phyloP scores from a whole-genome alignment of 345 rosid species.

The Bretschneidera sinensis region DNA sequence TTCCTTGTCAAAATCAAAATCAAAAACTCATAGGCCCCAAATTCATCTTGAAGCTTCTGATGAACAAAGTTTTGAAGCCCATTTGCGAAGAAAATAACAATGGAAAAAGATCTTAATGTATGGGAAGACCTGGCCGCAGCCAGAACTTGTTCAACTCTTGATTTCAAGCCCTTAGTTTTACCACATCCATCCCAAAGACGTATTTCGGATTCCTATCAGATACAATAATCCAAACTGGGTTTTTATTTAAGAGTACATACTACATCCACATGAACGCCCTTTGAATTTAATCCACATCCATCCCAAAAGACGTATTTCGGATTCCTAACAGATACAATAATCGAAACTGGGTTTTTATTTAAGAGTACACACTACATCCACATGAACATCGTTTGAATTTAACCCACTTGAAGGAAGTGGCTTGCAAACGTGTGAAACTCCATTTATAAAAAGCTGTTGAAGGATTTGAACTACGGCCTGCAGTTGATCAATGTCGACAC shows the following conservation, averaged over 20 bases:
- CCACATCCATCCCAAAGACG: constrained; percentile 44
- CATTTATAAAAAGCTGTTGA: constrained; percentile 47
- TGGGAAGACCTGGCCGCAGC: constrained; percentile 45
- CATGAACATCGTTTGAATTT: too few relatives aligned
- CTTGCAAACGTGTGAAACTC: constrained; percentile 83
- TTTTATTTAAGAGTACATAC: constrained; percentile 56
- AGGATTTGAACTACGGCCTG: constrained; percentile 67
- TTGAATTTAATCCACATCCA: too few relatives aligned
- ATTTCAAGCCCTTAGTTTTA: constrained; percentile 48
- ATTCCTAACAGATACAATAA: too few relatives aligned
- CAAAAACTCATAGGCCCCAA: constrained; percentile 49
- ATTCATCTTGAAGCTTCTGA: constrained; percentile 35
- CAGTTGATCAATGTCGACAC: constrained; percentile 73
- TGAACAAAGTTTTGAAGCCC: constrained; percentile 35
- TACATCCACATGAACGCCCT: constrained; percentile 62
- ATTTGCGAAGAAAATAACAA: constrained; percentile 66
- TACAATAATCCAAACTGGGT: constrained; percentile 77
- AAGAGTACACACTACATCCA: too few relatives aligned
- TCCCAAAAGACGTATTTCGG: too few relatives aligned
- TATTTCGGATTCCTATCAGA: constrained; percentile 79
- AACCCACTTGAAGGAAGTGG: constrained; percentile 48
- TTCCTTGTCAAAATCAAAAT: constrained; percentile 42
- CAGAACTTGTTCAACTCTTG: constrained; percentile 41
- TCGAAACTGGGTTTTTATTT: too few relatives aligned
- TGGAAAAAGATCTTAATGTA: constrained; percentile 45